Evolutionary conservation across 2,329 filamentous ascomycete genomes (phyloP).

Genomic region (Alternaria novae-zelandiae): DNA sequence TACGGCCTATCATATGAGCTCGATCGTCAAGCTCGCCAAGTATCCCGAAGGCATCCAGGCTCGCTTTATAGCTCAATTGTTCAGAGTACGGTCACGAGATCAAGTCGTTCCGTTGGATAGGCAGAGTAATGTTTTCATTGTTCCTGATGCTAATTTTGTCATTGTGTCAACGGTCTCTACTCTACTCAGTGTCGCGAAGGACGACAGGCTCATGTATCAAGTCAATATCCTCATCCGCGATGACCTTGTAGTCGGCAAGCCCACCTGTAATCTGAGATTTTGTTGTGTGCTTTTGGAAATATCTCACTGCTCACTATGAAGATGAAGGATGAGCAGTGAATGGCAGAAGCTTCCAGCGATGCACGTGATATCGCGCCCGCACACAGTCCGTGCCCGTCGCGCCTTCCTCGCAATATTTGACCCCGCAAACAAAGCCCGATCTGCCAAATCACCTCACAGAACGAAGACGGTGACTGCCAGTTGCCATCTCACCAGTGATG

Average conservation of each 20-base stretch:
- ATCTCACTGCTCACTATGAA: not conserved
- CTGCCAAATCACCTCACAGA: not conserved
- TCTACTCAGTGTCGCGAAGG: not conserved
- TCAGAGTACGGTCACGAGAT: not conserved
- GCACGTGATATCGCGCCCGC: not conserved
- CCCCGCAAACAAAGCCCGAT: slow-evolving; percentile 1
- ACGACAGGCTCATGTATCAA: not conserved
- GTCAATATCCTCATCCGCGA: not conserved
- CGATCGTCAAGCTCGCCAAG: not conserved
- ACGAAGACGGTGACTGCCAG: not conserved
- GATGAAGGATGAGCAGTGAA: not conserved
- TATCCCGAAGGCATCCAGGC: not conserved
- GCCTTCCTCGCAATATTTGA: slow-evolving; percentile 4
- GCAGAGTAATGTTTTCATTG: not conserved
- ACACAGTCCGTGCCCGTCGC: slow-evolving; percentile 3
- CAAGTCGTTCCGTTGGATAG: not conserved
- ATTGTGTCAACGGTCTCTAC: not conserved
- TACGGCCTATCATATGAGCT: not conserved
- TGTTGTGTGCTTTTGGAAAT: not conserved
- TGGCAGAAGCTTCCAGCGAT: not conserved
- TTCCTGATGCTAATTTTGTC: not conserved
- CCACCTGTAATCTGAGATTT: not conserved
- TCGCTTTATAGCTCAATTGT: not conserved
- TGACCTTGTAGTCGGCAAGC: not conserved
- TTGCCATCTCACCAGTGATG: not conserved